phyloP scores from a whole-genome alignment of 169 alveolate species.

The Plasmodium relictum region DNA sequence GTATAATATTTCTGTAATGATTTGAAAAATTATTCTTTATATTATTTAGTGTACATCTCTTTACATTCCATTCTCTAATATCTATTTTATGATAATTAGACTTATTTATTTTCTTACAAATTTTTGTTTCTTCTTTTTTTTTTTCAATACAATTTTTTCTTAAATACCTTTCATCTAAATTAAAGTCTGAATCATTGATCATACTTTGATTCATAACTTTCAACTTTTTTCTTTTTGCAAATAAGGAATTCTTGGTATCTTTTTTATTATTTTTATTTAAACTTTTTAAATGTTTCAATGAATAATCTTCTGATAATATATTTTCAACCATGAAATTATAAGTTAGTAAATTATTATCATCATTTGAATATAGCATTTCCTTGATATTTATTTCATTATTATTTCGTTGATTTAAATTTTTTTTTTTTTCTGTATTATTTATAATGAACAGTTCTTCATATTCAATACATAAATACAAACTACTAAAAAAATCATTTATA shows the following conservation, averaged over 20 bases:
- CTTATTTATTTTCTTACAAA: slow-evolving; percentile 38
- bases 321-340: slow-evolving; percentile 65
- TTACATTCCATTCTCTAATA: slow-evolving; percentile 64
- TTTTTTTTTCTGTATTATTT: neutral
- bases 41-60: neutral
- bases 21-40: neutral
- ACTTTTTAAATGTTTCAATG: slow-evolving; percentile 49
- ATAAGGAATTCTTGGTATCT: slow-evolving; percentile 58
- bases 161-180: slow-evolving; percentile 51
- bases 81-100: slow-evolving; percentile 42
- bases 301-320: slow-evolving; percentile 48
- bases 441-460: slow-evolving; percentile 41
- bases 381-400: neutral
- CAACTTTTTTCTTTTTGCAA: slow-evolving; percentile 50
- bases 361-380: neutral
- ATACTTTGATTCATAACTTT: slow-evolving; percentile 25
- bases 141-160: slow-evolving; percentile 4
- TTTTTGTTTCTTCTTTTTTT: slow-evolving; percentile 5
- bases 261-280: slow-evolving; percentile 36
- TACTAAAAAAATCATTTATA: slow-evolving; percentile 33
- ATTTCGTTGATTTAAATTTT: neutral
- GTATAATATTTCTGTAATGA: slow-evolving; percentile 36
- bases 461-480: slow-evolving; percentile 49
- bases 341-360: slow-evolving; percentile 17
- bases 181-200: slow-evolving; percentile 21